Conservation (phyloP, 148 eudicot species). For the Chenopodium berlandieri region DNA sequence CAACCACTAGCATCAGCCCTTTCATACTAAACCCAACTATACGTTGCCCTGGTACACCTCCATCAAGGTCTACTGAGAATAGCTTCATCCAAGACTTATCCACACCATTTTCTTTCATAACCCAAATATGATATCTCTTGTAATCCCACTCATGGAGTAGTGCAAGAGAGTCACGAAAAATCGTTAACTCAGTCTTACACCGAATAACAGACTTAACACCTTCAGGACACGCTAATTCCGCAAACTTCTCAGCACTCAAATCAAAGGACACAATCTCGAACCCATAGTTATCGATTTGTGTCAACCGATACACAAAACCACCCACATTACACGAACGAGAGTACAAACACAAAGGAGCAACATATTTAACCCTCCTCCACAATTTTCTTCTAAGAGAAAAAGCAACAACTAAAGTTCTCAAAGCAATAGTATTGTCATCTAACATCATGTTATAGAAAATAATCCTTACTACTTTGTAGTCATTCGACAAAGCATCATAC, state of each 20-base stretch:
- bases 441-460: neutral
- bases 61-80: neutral
- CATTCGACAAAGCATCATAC: conserved; percentile 8
- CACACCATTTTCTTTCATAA: conserved; percentile 1
- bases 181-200: neutral
- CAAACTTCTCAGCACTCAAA: conserved; percentile 6
- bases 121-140: conserved; percentile 12
- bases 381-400: neutral
- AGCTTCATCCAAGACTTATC: conserved; percentile 6
- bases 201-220: neutral
- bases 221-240: neutral
- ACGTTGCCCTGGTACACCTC: neutral
- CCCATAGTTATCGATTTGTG: neutral
- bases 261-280: conserved; percentile 11
- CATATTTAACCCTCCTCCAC: neutral
- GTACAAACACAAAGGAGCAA: neutral
- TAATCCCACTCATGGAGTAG: neutral
- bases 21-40: conserved; percentile 13
- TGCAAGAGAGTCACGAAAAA: conserved; percentile 2
- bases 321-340: conserved; percentile 1
- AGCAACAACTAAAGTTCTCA: neutral
- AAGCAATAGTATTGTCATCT: neutral
- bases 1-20: conserved; percentile 10
- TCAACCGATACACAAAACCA: conserved; percentile 16
- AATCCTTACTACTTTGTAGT: conserved; percentile 9